Conservation (phyloP, 1,284 basidiomycete genomes). For the Cutaneotrichosporon sp. region DNA sequence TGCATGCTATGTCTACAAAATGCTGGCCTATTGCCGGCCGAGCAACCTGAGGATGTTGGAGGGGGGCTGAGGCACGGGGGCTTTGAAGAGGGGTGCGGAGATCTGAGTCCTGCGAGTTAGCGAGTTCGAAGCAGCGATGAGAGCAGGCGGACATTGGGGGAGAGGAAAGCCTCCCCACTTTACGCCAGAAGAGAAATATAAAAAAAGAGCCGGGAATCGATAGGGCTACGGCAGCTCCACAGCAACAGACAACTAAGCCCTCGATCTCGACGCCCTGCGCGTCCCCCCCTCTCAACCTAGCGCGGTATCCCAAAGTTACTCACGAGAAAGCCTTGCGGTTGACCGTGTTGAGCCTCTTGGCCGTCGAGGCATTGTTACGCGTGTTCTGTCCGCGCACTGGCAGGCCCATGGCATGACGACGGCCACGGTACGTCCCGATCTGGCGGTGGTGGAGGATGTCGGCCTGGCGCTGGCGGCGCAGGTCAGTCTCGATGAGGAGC, state of each 20-base stretch:
- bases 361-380: conserved; percentile 57
- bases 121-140: not conserved
- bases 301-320: not conserved
- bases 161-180: not conserved
- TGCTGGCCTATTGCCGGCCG: conserved; percentile 20
- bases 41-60: conserved; percentile 26
- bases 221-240: not conserved
- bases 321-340: conserved; percentile 14
- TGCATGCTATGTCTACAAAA: conserved; percentile 15
- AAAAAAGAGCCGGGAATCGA: not conserved
- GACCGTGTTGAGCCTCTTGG: conserved; percentile 55
- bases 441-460: conserved; percentile 58
- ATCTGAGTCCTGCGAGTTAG: conserved; percentile 3
- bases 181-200: not conserved
- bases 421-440: conserved; percentile 58
- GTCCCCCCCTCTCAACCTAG: not conserved
- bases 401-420: conserved; percentile 56
- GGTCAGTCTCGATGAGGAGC: conserved; percentile 58
- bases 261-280: not conserved
- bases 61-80: conserved; percentile 24
- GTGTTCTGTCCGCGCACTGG: conserved; percentile 60
- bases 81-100: conserved; percentile 4
- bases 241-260: not conserved
- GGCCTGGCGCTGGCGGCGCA: conserved; percentile 53
- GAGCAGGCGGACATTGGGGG: not conserved